Base-by-base conservation (phyloP, 345 rosid species). In the Theobroma cacao region DNA sequence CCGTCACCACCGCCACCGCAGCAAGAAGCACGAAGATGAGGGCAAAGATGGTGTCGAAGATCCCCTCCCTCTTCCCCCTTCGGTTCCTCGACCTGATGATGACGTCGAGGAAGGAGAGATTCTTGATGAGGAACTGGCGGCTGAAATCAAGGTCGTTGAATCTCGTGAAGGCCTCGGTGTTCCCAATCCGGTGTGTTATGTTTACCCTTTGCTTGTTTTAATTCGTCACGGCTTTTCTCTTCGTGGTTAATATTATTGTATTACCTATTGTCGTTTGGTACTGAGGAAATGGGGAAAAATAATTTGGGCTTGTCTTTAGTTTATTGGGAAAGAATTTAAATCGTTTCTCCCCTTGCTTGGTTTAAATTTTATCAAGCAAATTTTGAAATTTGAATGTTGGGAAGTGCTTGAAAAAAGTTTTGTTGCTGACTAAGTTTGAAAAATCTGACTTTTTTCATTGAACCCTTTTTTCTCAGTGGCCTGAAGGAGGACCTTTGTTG, bases 31-130 rank as follows among this genome's bases (percentile, higher is more conserved):
- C 64, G 91, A 77, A 45, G 91, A 85, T 34, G 92, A 91, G 31
- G 38, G 68, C 20, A 82, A 78, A 63, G 71, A 61, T 24, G 78
- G 56, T 4, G 86, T 58, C 26, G 87, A 84, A 17, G 89, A 85
- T 50, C 20, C 33, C 15, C 67, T 76, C 76, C 62, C 80, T 78
- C 53, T 81, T 63, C 77, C 83, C 38, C 76, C 72, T 63, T 47
- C 80, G 63, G 33, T 34, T 76, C 74, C 78, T 70, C 64, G 77
- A 64, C 60, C 77, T 74, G 94, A 86, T 77, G 93, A 94, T 65
- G 98, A 94, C 55, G 85, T 97, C 67, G 99, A 97, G 88, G 99
- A 97, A 78, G 99, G 99, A 40, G 99, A 97, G 88, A 97, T 97
- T 87, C 89, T 93, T 14, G 98, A 94, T 2, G 99, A 97, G 73